Percentiles rank a stretch among this genome's conserved stretches.
Evolutionary conservation across 331 rosid genomes (phyloP).

Genomic region (Cucumis variabilis): DNA sequence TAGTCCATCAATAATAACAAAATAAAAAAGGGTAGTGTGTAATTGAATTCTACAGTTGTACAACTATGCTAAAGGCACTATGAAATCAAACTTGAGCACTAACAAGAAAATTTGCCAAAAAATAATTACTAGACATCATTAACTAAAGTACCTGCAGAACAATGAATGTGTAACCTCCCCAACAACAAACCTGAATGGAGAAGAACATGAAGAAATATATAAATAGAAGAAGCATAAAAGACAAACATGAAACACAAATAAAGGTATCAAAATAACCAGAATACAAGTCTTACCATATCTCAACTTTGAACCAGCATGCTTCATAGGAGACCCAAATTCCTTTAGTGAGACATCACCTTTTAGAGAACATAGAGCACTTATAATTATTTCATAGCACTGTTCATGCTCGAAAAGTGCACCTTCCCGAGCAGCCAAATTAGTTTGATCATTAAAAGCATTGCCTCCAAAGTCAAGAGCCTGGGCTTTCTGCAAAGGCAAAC

Average conservation of each 20-base stretch:
- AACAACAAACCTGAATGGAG: no score
- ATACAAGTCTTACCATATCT: no score
- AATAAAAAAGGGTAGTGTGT: background rate
- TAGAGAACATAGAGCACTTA: slow-evolving; percentile 78
- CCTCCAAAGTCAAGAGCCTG: slow-evolving; percentile 93
- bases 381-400: slow-evolving; percentile 91
- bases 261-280: no score
- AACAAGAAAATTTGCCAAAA: background rate
- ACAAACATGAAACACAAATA: no score
- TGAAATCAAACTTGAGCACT: background rate
- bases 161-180: no score
- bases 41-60: background rate
- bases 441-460: slow-evolving; percentile 89
- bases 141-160: background rate
- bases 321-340: slow-evolving; percentile 86
- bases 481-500: slow-evolving; percentile 95
- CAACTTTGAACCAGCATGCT: slow-evolving; percentile 63
- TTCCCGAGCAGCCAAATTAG: slow-evolving; percentile 78
- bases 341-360: slow-evolving; percentile 70
- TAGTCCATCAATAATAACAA: background rate
- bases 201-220: no score
- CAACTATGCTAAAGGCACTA: background rate
- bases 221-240: no score
- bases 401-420: slow-evolving; percentile 78
- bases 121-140: background rate